Evolutionary conservation across 1,139 yeast species (phyloP).

Genomic region (Kodamaea alishanica): DNA sequence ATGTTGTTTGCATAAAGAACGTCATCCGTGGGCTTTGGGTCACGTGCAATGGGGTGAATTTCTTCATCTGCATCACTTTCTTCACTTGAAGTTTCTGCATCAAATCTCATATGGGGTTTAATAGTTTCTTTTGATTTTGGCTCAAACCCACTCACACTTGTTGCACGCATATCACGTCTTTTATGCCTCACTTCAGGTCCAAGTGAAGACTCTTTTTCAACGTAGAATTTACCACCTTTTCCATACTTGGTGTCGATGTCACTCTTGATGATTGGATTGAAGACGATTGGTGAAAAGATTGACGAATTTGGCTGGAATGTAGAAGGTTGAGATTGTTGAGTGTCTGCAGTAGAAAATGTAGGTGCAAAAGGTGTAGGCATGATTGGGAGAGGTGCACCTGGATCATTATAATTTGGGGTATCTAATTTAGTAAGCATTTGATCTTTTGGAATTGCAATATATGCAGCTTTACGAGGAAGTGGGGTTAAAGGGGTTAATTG

Average conservation of each 20-base stretch:
- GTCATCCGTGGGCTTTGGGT: too few relatives aligned
- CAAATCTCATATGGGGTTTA: background rate
- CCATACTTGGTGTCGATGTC: slow-evolving; percentile 80
- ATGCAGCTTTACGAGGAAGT: slow-evolving; percentile 14
- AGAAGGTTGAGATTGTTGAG: background rate
- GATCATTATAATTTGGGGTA: slow-evolving; percentile 64
- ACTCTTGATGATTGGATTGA: slow-evolving; percentile 72
- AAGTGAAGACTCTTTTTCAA: slow-evolving; percentile 33
- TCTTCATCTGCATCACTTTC: slow-evolving; percentile 40
- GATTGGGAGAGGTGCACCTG: slow-evolving; percentile 75
- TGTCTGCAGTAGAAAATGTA: slow-evolving; percentile 6
- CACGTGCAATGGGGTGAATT: slow-evolving; percentile 25
- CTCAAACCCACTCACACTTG: slow-evolving; percentile 41
- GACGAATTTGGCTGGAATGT: slow-evolving; percentile 31
- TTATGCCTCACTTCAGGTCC: slow-evolving; percentile 23
- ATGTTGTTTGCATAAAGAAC: slow-evolving; percentile 19
- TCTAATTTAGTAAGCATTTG: slow-evolving; percentile 34
- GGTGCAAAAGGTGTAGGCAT: slow-evolving; percentile 50
- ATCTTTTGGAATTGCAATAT: slow-evolving; percentile 54
- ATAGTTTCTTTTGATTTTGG: slow-evolving; percentile 9
- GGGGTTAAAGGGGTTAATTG: background rate
- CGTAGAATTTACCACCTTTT: slow-evolving; percentile 81
- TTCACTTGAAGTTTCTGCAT: slow-evolving; percentile 17
- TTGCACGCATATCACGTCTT: slow-evolving; percentile 31
- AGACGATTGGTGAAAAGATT: slow-evolving; percentile 73